A percentile compares a stretch with the other conserved stretches of the same genome.
These are phyloP conservation scores for Mortierella sp. DNA, from an alignment of 371 early-diverging fungal species.

Conservation along the genomic window DNA sequence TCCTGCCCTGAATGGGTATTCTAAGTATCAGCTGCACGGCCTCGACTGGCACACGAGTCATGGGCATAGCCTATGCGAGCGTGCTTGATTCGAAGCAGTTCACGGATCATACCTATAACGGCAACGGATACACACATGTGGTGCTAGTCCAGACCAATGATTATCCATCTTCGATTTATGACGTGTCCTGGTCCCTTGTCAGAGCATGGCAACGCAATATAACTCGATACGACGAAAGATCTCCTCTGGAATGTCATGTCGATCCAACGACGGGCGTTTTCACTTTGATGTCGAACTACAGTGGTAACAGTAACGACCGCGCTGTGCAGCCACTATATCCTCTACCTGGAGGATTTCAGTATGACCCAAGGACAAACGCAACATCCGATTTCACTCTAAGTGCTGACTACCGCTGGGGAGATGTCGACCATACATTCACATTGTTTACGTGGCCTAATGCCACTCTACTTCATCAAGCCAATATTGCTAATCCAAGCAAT, in stretches of 20 bases:
- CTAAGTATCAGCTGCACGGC: background rate
- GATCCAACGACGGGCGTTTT: background rate
- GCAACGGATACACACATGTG: background rate
- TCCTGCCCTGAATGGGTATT: background rate
- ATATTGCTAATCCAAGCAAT: background rate
- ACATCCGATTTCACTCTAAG: background rate
- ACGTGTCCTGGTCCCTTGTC: slow-evolving; percentile 11
- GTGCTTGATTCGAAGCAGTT: background rate
- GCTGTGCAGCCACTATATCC: too few species aligned
- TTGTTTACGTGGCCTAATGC: background rate
- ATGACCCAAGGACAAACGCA: background rate
- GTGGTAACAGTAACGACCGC: too few species aligned
- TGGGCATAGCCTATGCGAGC: background rate
- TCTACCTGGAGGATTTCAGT: background rate
- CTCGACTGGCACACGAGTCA: background rate
- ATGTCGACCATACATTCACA: background rate
- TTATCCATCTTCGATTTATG: background rate
- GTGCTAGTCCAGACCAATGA: background rate
- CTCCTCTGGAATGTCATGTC: slow-evolving; percentile 2
- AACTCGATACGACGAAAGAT: background rate
- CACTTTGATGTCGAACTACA: slow-evolving; percentile 2
- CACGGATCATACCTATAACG: too few species aligned
- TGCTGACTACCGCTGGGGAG: slow-evolving; percentile 1
- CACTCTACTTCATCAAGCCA: background rate
- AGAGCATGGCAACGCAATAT: background rate